phyloP scores from a whole-genome alignment of 2,329 filamentous ascomycete genomes.

The Ophiosphaerella narmari region DNA sequence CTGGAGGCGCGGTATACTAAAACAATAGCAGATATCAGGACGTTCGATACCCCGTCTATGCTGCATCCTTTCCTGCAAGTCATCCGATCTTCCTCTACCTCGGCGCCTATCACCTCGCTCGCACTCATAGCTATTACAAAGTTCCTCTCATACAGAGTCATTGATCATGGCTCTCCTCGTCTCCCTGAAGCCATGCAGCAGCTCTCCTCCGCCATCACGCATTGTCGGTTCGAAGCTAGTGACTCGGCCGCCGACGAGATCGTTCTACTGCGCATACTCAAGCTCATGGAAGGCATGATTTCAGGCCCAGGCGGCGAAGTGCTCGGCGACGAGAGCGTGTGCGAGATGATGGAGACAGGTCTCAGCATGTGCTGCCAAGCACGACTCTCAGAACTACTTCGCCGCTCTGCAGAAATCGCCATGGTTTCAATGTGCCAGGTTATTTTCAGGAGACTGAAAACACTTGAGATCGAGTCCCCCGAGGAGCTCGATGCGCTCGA shows the following conservation, averaged over 20 bases:
- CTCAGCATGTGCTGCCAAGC: slow-evolving; percentile 96
- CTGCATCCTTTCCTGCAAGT: slow-evolving; percentile 95
- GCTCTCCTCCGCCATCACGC: slow-evolving; percentile 90
- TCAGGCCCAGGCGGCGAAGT: slow-evolving; percentile 90
- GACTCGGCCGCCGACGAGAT: slow-evolving; percentile 95
- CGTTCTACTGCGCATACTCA: slow-evolving; percentile 89
- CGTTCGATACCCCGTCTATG: slow-evolving; percentile 86
- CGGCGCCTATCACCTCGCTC: slow-evolving; percentile 92
- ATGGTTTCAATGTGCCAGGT: slow-evolving; percentile 99
- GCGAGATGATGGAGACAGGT: slow-evolving; percentile 99
- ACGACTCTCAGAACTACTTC: slow-evolving; percentile 85
- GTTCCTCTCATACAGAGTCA: slow-evolving; percentile 93
- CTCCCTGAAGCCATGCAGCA: slow-evolving; percentile 92
- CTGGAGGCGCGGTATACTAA: slow-evolving; percentile 24
- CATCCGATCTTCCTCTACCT: slow-evolving; percentile 93
- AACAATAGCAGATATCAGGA: slow-evolving; percentile 69
- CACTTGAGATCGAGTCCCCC: slow-evolving; percentile 76
- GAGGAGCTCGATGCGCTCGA: slow-evolving; percentile 70
- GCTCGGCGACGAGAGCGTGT: slow-evolving; percentile 96
- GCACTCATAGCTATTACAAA: slow-evolving; percentile 93
- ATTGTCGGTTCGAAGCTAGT: slow-evolving; percentile 96
- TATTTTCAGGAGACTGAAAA: slow-evolving; percentile 91
- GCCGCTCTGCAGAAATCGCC: slow-evolving; percentile 89
- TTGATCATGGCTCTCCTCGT: slow-evolving; percentile 81
- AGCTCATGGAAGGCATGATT: slow-evolving; percentile 98